Conservation (phyloP, 2,329 filamentous ascomycete species). For the Zymoseptoria pseudotritici region DNA sequence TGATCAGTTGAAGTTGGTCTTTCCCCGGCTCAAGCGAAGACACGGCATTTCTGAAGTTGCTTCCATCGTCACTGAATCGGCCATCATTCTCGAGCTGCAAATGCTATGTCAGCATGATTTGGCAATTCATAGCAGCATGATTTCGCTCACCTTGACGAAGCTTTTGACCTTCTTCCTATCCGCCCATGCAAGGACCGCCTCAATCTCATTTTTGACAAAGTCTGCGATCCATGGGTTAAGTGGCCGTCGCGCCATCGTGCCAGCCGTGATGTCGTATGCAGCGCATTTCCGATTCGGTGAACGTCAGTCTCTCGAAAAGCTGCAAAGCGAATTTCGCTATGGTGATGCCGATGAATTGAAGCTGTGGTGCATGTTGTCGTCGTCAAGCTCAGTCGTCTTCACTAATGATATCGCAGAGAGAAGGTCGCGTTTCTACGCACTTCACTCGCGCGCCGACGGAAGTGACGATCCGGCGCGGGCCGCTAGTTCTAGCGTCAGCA, state of each 20-base stretch:
- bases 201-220: slow-evolving; percentile 21
- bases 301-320: background rate
- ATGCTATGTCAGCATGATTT: background rate
- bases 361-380: background rate
- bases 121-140: background rate
- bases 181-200: slow-evolving; percentile 23
- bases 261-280: background rate
- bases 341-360: background rate
- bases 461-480: background rate
- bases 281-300: slow-evolving; percentile 4
- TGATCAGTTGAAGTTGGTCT: slow-evolving; percentile 16
- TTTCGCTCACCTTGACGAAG: background rate
- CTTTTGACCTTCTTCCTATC: slow-evolving; percentile 3
- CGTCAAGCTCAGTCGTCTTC: background rate
- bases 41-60: slow-evolving; percentile 24
- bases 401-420: background rate
- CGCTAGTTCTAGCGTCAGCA: too few relatives aligned
- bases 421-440: background rate
- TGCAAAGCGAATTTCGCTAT: background rate
- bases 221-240: slow-evolving; percentile 24
- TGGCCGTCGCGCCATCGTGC: slow-evolving; percentile 14
- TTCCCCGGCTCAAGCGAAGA: background rate
- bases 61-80: slow-evolving; percentile 25
- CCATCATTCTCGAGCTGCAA: slow-evolving; percentile 14
- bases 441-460: background rate